A percentile compares a stretch with the other conserved stretches of the same genome.
These are phyloP conservation scores for Calonectria leucothoes DNA, from an alignment of 2,329 filamentous ascomycete species.

Conservation along the genomic window DNA sequence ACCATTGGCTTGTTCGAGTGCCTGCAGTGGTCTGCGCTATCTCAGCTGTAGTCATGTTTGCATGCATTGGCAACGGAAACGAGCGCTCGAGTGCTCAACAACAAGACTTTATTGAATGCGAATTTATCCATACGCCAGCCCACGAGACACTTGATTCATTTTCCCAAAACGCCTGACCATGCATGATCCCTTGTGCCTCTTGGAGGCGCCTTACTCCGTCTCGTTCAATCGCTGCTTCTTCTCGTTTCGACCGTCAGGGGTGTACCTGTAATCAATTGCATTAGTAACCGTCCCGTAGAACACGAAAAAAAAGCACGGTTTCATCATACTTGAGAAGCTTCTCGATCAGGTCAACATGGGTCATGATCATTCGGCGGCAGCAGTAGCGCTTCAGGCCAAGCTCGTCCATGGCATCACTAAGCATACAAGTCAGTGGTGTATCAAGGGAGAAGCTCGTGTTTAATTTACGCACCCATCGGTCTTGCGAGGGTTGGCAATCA, in stretches of 20 bases:
- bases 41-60: conserved; percentile 13
- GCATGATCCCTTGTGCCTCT: conserved; percentile 35
- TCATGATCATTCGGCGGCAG: conserved; percentile 99
- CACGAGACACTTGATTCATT: conserved; percentile 37
- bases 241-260: conserved; percentile 71
- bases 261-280: conserved; percentile 58
- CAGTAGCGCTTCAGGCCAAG: conserved; percentile 96
- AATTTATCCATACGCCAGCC: conserved; percentile 44
- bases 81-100: conserved; percentile 24
- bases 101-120: conserved; percentile 33
- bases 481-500: conserved; percentile 80
- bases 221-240: conserved; percentile 64
- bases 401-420: conserved; percentile 93
- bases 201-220: conserved; percentile 39
- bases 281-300: conserved; percentile 20
- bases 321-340: conserved; percentile 87
- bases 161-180: conserved; percentile 49
- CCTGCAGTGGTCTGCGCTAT: not conserved
- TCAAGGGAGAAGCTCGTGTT: not conserved
- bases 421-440: conserved; percentile 38
- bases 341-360: conserved; percentile 98
- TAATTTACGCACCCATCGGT: conserved; percentile 73
- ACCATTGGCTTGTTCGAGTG: not conserved
- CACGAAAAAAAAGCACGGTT: not conserved
- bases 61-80: conserved; percentile 21